Conservation (phyloP, 352 stramenopile species). For the Phytophthora pistaciae region DNA sequence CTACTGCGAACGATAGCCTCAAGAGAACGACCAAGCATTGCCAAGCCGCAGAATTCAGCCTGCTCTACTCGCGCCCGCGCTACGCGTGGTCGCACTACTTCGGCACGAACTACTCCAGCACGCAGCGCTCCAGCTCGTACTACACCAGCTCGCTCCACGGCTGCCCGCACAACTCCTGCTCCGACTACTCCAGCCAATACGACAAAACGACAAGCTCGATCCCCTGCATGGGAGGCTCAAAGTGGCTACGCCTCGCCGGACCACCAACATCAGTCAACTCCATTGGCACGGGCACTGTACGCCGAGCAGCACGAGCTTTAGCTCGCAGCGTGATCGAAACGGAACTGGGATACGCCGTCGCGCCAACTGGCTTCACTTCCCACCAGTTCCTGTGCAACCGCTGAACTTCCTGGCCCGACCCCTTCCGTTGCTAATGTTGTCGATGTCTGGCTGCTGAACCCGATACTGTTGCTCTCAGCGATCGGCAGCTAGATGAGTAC, state of each 20-base stretch:
- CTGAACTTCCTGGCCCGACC: background rate
- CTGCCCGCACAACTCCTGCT: background rate
- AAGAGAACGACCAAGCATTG: background rate
- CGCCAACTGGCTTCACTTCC: background rate
- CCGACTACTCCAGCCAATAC: background rate
- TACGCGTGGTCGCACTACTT: conserved; percentile 2
- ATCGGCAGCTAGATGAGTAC: background rate
- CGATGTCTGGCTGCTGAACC: background rate
- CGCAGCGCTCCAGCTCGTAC: background rate
- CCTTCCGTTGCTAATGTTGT: background rate
- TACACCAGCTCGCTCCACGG: background rate
- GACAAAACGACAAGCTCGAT: background rate
- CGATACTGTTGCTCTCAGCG: background rate
- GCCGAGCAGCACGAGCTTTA: background rate
- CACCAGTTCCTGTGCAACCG: background rate
- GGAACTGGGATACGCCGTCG: background rate
- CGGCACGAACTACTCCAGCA: background rate
- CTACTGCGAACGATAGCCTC: conserved; percentile 7
- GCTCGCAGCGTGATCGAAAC: background rate
- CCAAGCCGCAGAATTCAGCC: conserved; percentile 7
- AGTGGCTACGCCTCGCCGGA: too few species aligned
- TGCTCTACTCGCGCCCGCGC: background rate
- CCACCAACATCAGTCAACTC: too few species aligned
- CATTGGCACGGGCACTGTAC: background rate
- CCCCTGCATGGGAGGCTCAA: background rate